Base-by-base conservation (phyloP, 2,329 filamentous ascomycete species). In the Paracoccidioides lutzii region DNA sequence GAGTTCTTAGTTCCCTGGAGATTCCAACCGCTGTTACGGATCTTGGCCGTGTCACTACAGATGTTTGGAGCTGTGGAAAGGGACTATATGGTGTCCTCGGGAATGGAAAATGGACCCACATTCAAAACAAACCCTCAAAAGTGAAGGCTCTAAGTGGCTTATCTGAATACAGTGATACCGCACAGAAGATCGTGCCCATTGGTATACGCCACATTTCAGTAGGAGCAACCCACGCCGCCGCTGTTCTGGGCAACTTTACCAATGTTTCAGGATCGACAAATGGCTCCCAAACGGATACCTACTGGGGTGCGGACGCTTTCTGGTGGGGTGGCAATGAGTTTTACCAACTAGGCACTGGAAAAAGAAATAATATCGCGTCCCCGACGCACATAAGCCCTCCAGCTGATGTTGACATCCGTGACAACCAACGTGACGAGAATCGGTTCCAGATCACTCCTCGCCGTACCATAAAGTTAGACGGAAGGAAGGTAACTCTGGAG, bases 301-400 rank as follows among this genome's bases (percentile, higher is more conserved):
- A 62, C n/a, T 95, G 84, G 81, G 93, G 93, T 51, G 83, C 86
- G 4, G 93, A 97, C 67, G 84, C 90, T 35, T 69, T 97, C 1
- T 94, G 88, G 76, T 98, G 90, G 88, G 93, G 93, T 59, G 89
- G 89, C 54, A 98, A 97, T 65, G 90, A 97, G 73, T 81, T 85
- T 67, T 96, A 87, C 70, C 93, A 98, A 72, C 80, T 98, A 32
- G 93, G 93, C 10, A 96, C 87, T 0, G 90, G 93, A 33, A 94
- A 87, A 75, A 76, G 91, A 59, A 93, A 82, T 65, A 97, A 97
- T 66, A 67, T 87, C 8, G 81, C 81, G 53, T 77, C 79, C 10
- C 93, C 93, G 1, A 77, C 78, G 1, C 91, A 95, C 66, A 89
- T 96, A 54, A 81, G 82, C 37, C 85, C 88, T 12, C 89, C 95